Base-by-base conservation (phyloP, 2,329 filamentous ascomycete species). In the Magnaporthiopsis incrustans region DNA sequence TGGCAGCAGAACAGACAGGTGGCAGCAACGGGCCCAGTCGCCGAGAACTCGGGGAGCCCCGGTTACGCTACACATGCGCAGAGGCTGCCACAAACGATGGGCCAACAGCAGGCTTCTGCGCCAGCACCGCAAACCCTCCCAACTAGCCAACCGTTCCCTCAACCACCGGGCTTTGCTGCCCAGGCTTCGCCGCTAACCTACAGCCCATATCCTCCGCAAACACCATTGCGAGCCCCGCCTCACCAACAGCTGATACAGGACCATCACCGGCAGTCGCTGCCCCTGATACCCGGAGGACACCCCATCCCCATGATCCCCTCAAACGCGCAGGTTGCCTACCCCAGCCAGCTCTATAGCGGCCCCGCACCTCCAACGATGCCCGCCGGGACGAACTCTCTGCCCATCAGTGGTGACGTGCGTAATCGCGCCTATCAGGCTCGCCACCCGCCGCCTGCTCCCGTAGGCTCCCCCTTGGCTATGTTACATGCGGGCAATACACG, bases 171-270 rank as follows among this genome's bases (percentile, higher is more conserved):
- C 22, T 53, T n/a, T 53, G 18, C n/a, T 53, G 44, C 8, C 44
- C 44, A 53, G 44, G 44, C 44, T 10, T 11, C 22, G 10, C 44
- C 18, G 22, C 44, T 1, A 22, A 53, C 7, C 44, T 10, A n/a
- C 44, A n/a, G n/a, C 44, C 22, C 44, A 5, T 11, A 53, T 7
- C 2, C 44, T 53, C 2, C 53, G 33, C 67, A 66, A 11, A 56
- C 65, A 65, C 30, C 32, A 1, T 26, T 10, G 22, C 65, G 60
- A 22, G 61, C 65, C 14, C 38, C 38, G n/a, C 59, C 61, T 18
- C 15, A 59, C 1, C 64, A 33, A 4, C 44, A 57, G 15, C 32
- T 33, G 14, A 35, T 58, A 7, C 58, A 38, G 63, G 38, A 6
- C 3, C 30, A 18, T 66, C 63, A 25, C n/a, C 44, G 44, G 6